phyloP scores from a whole-genome alignment of 768 basidiomycete species.

The Mycena rosella region DNA sequence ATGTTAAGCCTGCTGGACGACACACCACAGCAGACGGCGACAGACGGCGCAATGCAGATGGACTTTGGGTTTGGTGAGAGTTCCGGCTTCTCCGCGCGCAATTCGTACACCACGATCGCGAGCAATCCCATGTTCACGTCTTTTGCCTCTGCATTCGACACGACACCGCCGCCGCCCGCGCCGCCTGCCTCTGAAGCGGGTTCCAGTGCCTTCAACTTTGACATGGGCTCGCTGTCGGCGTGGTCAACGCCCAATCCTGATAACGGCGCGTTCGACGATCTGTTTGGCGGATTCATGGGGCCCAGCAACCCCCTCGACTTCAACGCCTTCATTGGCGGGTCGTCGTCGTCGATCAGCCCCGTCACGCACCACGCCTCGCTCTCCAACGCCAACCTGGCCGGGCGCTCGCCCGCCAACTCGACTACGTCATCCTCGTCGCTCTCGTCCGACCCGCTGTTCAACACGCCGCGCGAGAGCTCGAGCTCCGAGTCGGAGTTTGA shows the following conservation, averaged over 20 bases:
- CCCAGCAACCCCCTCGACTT: constrained; percentile 45
- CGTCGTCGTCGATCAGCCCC: constrained; percentile 64
- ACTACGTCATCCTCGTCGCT: constrained; percentile 54
- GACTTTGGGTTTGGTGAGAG: constrained; percentile 69
- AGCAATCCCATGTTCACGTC: constrained; percentile 89
- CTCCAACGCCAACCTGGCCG: constrained; percentile 39
- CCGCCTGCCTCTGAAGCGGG: constrained; percentile 28
- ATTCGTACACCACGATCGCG: constrained; percentile 83
- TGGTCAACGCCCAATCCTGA: constrained; percentile 59
- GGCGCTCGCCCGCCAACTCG: constrained; percentile 44
- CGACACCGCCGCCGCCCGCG: constrained; percentile 41
- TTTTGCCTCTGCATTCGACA: constrained; percentile 72
- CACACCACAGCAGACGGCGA: constrained; percentile 63
- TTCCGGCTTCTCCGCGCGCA: constrained; percentile 58
- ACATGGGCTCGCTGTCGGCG: constrained; percentile 59
- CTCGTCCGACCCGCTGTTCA: constrained; percentile 51
- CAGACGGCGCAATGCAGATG: constrained; percentile 70
- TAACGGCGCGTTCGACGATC: constrained; percentile 58
- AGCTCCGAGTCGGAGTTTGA: constrained; percentile 46
- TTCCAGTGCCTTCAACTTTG: constrained; percentile 58
- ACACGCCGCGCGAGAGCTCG: constrained; percentile 49
- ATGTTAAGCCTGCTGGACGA: constrained; percentile 76
- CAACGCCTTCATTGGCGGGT: constrained; percentile 47
- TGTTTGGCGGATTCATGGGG: constrained; percentile 56
- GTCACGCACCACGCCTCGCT: constrained; percentile 60